phyloP scores from a whole-genome alignment of 1,139 yeast genomes.

The Geotrichum australiense region DNA sequence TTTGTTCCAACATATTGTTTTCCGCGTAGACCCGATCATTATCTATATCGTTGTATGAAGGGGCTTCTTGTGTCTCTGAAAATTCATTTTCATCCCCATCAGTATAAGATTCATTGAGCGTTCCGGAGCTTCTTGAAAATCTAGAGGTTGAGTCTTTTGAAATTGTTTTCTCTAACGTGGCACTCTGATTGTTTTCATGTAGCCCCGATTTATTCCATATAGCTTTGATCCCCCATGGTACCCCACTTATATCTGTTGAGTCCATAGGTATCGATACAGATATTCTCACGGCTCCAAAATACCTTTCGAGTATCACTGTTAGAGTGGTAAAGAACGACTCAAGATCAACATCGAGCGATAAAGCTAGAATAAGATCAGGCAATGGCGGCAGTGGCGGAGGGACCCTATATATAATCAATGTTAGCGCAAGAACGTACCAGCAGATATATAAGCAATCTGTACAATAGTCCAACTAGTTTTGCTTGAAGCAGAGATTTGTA shows the following conservation, averaged over 20 bases:
- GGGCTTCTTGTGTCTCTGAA: no score
- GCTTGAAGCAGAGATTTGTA: no score
- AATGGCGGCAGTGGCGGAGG: slow-evolving; percentile 24
- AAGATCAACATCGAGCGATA: slow-evolving; percentile 32
- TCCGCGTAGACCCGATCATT: no score
- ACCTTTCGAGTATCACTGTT: slow-evolving; percentile 25
- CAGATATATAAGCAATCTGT: no score
- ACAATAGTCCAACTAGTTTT: no score
- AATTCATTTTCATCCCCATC: background rate
- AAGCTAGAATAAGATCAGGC: slow-evolving; percentile 28
- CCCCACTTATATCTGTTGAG: slow-evolving; percentile 31
- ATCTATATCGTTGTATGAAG: no score
- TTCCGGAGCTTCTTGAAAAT: background rate
- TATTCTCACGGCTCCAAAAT: slow-evolving; percentile 29
- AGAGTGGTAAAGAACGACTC: slow-evolving; percentile 31
- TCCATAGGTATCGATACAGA: slow-evolving; percentile 32
- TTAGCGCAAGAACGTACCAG: no score
- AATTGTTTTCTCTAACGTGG: slow-evolving; percentile 3
- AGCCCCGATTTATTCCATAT: slow-evolving; percentile 25
- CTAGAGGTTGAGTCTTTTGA: slow-evolving; percentile 3
- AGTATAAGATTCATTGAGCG: background rate
- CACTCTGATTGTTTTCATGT: background rate
- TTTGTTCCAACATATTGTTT: background rate
- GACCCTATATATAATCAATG: background rate
- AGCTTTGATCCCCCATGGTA: slow-evolving; percentile 36